Conservation (phyloP, 2,329 filamentous ascomycete species). For the Geoglossum cookeanum region DNA sequence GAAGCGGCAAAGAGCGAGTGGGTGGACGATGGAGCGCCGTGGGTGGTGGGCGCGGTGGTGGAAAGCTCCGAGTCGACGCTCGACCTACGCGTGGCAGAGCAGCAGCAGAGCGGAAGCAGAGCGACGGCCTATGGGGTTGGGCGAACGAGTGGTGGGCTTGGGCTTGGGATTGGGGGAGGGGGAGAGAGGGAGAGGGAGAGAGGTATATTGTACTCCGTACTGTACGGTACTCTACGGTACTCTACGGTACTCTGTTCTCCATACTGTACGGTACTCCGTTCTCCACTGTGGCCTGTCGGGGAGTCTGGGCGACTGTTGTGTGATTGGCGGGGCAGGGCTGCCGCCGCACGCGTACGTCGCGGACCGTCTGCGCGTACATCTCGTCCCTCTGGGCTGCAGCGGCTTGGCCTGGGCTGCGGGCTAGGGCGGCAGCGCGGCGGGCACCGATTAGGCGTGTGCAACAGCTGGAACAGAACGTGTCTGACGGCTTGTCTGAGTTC, state of each 20-base stretch:
- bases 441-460: background rate
- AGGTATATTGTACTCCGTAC: no score
- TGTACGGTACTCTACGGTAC: no score
- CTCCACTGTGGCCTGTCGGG: no score
- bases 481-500: background rate
- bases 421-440: background rate
- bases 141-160: background rate
- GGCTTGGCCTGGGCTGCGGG: background rate
- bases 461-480: background rate
- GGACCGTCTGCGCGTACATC: background rate
- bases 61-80: background rate
- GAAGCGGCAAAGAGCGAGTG: background rate
- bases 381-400: background rate
- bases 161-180: no score
- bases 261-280: no score
- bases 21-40: no score
- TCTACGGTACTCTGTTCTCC: no score
- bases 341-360: background rate
- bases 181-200: no score
- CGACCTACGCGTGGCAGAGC: background rate
- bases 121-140: background rate
- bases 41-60: background rate
- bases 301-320: no score
- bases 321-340: no score
- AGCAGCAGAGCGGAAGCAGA: background rate